phyloP scores from a whole-genome alignment of 2,329 filamentous ascomycete genomes.

The Fusarium miscanthi region DNA sequence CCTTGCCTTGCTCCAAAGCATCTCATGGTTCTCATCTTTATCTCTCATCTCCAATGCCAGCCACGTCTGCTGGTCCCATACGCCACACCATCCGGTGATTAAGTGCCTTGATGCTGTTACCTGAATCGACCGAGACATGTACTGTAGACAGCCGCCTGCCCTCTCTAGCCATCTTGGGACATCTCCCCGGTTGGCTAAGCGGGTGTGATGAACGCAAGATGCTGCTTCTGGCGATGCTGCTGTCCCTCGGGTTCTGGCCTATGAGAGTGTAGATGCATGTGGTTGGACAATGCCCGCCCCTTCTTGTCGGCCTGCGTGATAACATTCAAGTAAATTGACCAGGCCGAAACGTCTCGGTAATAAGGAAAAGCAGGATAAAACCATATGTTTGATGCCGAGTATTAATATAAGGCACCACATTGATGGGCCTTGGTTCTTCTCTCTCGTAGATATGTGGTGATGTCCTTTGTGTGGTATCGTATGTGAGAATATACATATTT shows the following conservation, averaged over 20 bases:
- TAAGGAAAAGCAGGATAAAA: neutral
- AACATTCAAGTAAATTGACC: neutral
- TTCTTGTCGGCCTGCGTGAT: neutral
- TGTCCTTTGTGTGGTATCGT: neutral
- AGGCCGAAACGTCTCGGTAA: constrained; percentile 24
- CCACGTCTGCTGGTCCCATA: constrained; percentile 33
- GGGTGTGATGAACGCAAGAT: constrained; percentile 37
- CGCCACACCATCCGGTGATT: constrained; percentile 25
- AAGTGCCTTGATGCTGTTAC: constrained; percentile 15
- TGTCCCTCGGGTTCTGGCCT: constrained; percentile 23
- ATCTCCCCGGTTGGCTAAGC: constrained; percentile 34
- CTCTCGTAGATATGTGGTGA: neutral
- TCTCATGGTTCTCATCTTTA: constrained; percentile 5
- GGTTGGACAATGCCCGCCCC: constrained; percentile 18
- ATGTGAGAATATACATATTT: constrained; percentile 6
- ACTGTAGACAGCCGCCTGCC: constrained; percentile 23
- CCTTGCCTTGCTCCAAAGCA: constrained; percentile 15
- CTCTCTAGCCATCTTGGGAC: constrained; percentile 36
- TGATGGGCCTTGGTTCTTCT: neutral
- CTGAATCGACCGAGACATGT: constrained; percentile 12
- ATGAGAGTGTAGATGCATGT: constrained; percentile 13
- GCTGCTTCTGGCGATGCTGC: constrained; percentile 35
- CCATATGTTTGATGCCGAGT: neutral
- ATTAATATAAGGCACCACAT: neutral
- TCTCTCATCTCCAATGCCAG: constrained; percentile 34